Base-by-base conservation (phyloP, 306 rosid species). In the Echinosophora koreensis region DNA sequence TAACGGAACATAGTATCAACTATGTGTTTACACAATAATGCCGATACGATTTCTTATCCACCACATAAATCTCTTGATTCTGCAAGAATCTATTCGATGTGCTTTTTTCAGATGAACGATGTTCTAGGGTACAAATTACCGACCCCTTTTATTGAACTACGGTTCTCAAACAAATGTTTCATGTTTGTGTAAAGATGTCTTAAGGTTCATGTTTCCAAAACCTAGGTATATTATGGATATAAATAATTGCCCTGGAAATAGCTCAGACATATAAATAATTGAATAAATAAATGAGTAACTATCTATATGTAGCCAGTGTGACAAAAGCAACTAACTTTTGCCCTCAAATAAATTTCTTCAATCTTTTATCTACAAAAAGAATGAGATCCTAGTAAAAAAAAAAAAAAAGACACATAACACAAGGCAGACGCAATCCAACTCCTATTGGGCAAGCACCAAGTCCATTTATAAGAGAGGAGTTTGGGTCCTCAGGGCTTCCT, bases 401-500 rank as follows among this genome's bases (percentile, higher is more conserved):
- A 60, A n/a, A n/a, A 63, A 42, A 22, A 35, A 63, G 54, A 63
- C 32, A 22, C 58, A 54, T 38, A 61, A 60, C 37, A 37, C 62
- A 8, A 46, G 41, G 38, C 34, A 69, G 61, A 72, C 51, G 80
- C 8, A 73, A 66, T 49, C 49, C 37, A 76, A 49, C 74, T 79
- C 55, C 42, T 22, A 38, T 14, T 27, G 69, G 32, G 71, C 59
- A 73, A 60, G 76, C 47, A 70, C 80, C 75, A 3, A 10, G n/a
- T 74, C 59, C 51, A 39, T 51, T 22, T 13, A 44, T 34, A 64
- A 5, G 14, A 47, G 55, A 54, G 47, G 57, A 74, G 46, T 58
- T 58, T 67, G 35, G 66, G 54, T 70, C 64, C 55, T 83, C 84
- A 95, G 47, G 99, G 99, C 77, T 92, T 92, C 90, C 99, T 90